A percentile compares a stretch with the other conserved stretches of the same genome.
Conservation (phyloP, 2,329 filamentous ascomycete species). For the Alternaria tenuissima region DNA sequence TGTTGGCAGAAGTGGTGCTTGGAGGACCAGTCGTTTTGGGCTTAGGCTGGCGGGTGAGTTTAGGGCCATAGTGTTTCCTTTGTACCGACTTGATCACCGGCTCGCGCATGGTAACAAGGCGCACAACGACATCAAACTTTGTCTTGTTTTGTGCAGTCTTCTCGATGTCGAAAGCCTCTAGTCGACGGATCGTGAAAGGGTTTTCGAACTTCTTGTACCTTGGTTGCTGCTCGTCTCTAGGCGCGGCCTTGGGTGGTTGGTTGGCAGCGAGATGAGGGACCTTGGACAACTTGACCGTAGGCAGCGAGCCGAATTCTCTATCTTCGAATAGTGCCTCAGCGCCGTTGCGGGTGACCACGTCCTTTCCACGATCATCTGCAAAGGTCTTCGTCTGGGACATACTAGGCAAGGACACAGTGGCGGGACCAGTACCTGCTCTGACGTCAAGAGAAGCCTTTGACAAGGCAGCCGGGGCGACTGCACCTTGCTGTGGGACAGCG, state of each 20-base stretch:
- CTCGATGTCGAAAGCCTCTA: slow-evolving; percentile 38
- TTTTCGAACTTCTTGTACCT: slow-evolving; percentile 40
- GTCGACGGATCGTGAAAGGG: slow-evolving; percentile 37
- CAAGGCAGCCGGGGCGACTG: slow-evolving; percentile 70
- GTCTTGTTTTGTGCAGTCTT: slow-evolving; percentile 29
- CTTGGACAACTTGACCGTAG: slow-evolving; percentile 47
- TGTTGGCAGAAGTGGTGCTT: slow-evolving; percentile 25
- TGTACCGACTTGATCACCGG: slow-evolving; percentile 42
- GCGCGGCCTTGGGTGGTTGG: slow-evolving; percentile 35
- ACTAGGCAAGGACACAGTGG: slow-evolving; percentile 75
- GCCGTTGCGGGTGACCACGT: slow-evolving; percentile 51
- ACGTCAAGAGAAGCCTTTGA: slow-evolving; percentile 68
- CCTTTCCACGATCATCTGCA: slow-evolving; percentile 42
- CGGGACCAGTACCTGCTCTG: slow-evolving; percentile 56
- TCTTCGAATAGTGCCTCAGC: slow-evolving; percentile 56
- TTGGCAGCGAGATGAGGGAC: slow-evolving; percentile 45
- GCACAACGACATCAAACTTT: slow-evolving; percentile 38
- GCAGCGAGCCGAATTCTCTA: slow-evolving; percentile 58
- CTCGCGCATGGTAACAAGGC: slow-evolving; percentile 35
- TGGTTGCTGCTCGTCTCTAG: slow-evolving; percentile 32
- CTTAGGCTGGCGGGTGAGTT: slow-evolving; percentile 30
- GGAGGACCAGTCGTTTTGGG: slow-evolving; percentile 36
- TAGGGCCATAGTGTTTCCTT: slow-evolving; percentile 34
- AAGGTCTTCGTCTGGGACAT: slow-evolving; percentile 30
- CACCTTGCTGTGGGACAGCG: slow-evolving; percentile 50